Conservation (phyloP, 2,329 filamentous ascomycete species). For the Aureobasidium leucospermi region DNA sequence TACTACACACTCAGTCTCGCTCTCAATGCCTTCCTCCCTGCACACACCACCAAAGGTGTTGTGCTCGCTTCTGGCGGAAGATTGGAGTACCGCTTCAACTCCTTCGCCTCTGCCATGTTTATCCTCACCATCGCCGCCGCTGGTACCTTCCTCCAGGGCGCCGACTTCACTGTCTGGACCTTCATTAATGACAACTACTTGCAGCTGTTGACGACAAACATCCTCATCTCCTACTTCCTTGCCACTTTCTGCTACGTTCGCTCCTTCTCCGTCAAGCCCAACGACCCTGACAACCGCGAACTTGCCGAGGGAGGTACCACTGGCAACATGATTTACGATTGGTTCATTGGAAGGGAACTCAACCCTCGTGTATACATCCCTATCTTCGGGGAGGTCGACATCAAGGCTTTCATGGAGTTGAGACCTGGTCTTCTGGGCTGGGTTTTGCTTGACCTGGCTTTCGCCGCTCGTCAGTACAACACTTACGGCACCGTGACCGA, state of each 20-base stretch:
- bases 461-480: slow-evolving; percentile 80
- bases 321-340: slow-evolving; percentile 87
- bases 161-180: slow-evolving; percentile 81
- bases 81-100: slow-evolving; percentile 70
- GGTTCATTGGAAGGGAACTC: slow-evolving; percentile 92
- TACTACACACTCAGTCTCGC: slow-evolving; percentile 73
- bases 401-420: slow-evolving; percentile 85
- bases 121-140: slow-evolving; percentile 64
- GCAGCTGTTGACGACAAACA: slow-evolving; percentile 75
- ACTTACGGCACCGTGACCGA: slow-evolving; percentile 77
- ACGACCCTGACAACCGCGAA: slow-evolving; percentile 64
- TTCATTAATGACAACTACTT: slow-evolving; percentile 89
- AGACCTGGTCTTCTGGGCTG: slow-evolving; percentile 88
- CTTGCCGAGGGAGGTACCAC: slow-evolving; percentile 74
- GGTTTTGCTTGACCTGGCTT: slow-evolving; percentile 77
- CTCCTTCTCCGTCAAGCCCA: slow-evolving; percentile 75
- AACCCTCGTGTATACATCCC: slow-evolving; percentile 79
- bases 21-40: slow-evolving; percentile 71
- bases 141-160: slow-evolving; percentile 69
- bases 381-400: slow-evolving; percentile 75
- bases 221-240: slow-evolving; percentile 65
- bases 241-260: slow-evolving; percentile 73
- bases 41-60: slow-evolving; percentile 61
- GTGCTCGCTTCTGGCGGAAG: slow-evolving; percentile 62
- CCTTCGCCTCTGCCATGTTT: slow-evolving; percentile 66